Evolutionary conservation across 1,284 basidiomycete genomes (phyloP).

Genomic region (Ustilago vetiveriae): DNA sequence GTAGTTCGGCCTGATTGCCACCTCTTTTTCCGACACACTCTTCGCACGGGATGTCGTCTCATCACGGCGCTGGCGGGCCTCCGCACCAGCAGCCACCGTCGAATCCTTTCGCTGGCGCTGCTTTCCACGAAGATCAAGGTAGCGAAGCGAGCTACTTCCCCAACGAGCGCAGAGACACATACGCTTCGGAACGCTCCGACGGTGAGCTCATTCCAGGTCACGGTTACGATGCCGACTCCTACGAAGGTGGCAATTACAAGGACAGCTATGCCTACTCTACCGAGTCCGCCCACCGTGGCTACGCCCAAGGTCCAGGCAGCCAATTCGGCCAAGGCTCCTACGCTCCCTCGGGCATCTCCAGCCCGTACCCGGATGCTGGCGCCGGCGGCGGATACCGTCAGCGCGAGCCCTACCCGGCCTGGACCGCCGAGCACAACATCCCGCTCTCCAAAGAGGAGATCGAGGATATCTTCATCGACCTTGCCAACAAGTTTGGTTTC

Average conservation of each 20-base stretch:
- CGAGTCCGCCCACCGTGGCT: constrained; percentile 53
- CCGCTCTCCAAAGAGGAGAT: constrained; percentile 98
- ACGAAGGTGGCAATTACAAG: constrained; percentile 57
- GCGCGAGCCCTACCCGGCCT: constrained; percentile 86
- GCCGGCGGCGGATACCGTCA: constrained; percentile 59
- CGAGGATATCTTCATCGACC: constrained; percentile 96
- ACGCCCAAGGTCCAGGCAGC: constrained; percentile 50
- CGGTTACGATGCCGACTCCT: constrained; percentile 59
- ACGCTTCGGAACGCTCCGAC: constrained; percentile 58
- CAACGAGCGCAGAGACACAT: constrained; percentile 59
- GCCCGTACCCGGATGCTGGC: constrained; percentile 48
- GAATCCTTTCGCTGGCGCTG: constrained; percentile 57
- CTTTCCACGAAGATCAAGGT: constrained; percentile 53
- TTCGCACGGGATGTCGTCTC: constrained; percentile 39
- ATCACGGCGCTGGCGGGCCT: constrained; percentile 45
- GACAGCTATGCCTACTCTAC: constrained; percentile 51
- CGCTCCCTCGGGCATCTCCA: constrained; percentile 59
- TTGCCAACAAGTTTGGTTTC: constrained; percentile 99
- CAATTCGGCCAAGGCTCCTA: constrained; percentile 49
- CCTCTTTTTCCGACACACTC: background rate
- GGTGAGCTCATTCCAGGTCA: constrained; percentile 59
- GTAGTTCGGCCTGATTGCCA: constrained; percentile 5
- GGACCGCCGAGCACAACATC: constrained; percentile 89
- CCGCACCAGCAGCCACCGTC: constrained; percentile 41
- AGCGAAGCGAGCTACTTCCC: constrained; percentile 57